Conservation (phyloP, 495 filamentous ascomycete genomes). For the Cercophora samala region DNA sequence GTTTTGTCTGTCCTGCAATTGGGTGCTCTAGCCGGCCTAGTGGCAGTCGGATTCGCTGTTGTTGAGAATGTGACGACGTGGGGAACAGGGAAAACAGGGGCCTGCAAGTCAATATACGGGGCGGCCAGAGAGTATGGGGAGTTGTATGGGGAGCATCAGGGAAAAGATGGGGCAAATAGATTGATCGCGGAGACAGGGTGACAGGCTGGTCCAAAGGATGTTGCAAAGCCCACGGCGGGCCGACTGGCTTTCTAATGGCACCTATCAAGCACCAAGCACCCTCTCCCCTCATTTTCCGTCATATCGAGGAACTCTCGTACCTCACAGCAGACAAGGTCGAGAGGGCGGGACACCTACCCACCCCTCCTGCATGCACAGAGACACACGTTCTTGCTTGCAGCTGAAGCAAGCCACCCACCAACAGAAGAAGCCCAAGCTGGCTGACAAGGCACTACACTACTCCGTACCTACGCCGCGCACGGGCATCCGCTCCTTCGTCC, state of each 20-base stretch:
- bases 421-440: background rate
- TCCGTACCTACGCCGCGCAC: slow-evolving; percentile 13
- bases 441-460: background rate
- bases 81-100: slow-evolving; percentile 5
- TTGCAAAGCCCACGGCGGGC: slow-evolving; percentile 14
- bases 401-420: slow-evolving; percentile 19
- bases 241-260: slow-evolving; percentile 9
- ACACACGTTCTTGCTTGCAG: slow-evolving; percentile 1
- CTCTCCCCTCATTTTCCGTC: background rate
- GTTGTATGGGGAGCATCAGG: slow-evolving; percentile 21
- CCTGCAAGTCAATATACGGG: slow-evolving; percentile 30
- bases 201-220: slow-evolving; percentile 26
- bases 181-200: slow-evolving; percentile 27
- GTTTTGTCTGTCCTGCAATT: slow-evolving; percentile 8
- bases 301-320: background rate
- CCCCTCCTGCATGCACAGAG: slow-evolving; percentile 7
- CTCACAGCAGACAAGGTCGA: slow-evolving; percentile 1
- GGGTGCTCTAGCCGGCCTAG: background rate
- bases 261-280: slow-evolving; percentile 1
- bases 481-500: background rate
- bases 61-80: background rate
- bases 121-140: slow-evolving; percentile 19
- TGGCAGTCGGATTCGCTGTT: slow-evolving; percentile 6
- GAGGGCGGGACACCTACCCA: background rate
- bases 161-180: slow-evolving; percentile 33